Conservation (phyloP, 768 basidiomycete species). For the Lentinula detonsa region DNA sequence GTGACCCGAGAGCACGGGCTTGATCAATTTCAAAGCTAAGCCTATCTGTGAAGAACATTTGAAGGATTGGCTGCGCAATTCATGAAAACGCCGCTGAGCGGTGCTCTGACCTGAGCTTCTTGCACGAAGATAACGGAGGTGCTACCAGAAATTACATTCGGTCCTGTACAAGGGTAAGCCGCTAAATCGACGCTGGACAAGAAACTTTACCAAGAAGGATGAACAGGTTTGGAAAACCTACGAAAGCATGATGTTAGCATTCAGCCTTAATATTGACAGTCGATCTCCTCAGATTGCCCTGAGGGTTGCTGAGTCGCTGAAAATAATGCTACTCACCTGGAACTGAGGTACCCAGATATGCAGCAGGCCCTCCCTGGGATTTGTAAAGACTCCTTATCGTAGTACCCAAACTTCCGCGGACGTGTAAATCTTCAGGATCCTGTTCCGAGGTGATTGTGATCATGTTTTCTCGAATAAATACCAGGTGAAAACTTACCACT, state of each 20-base stretch:
- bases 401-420: slow-evolving; percentile 36
- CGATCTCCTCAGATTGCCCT: neutral
- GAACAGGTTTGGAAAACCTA: slow-evolving; percentile 50
- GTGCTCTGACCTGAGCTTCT: slow-evolving; percentile 42
- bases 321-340: slow-evolving; percentile 18
- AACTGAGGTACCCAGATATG: slow-evolving; percentile 46
- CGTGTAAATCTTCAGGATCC: slow-evolving; percentile 28
- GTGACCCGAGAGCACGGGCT: slow-evolving; percentile 42
- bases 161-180: slow-evolving; percentile 25
- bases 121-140: slow-evolving; percentile 51
- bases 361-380: slow-evolving; percentile 41
- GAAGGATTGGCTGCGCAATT: neutral
- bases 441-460: slow-evolving; percentile 10
- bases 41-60: slow-evolving; percentile 31
- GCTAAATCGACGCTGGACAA: neutral
- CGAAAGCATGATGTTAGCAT: neutral
- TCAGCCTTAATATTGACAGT: neutral
- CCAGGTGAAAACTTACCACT: slow-evolving; percentile 26
- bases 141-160: slow-evolving; percentile 54
- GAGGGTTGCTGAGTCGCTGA: neutral
- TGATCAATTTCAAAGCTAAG: slow-evolving; percentile 42
- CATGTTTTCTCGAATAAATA: neutral
- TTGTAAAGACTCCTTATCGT: slow-evolving; percentile 40
- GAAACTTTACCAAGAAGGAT: slow-evolving; percentile 33
- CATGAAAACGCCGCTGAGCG: neutral